These are phyloP conservation scores for Ocimum tenuiflorum DNA, from an alignment of 257 asterid genomes.

Conservation along the genomic window DNA sequence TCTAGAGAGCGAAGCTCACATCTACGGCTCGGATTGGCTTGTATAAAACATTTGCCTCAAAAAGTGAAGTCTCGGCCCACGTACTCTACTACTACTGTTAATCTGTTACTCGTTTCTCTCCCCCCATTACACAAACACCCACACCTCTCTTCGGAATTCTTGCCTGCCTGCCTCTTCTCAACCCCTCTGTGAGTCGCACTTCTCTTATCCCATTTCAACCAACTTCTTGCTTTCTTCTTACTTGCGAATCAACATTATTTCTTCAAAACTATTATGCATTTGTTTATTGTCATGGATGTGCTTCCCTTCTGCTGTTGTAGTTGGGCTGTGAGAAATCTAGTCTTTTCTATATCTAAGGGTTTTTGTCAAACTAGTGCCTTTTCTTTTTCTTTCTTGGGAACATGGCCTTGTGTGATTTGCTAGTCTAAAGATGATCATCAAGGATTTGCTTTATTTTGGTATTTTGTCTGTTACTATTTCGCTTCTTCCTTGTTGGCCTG, in stretches of 20 bases:
- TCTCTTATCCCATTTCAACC: neutral
- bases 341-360: neutral
- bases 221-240: neutral
- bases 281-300: neutral
- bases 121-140: constrained; percentile 13
- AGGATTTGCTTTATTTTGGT: neutral
- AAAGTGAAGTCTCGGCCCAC: neutral
- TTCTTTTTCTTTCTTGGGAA: neutral
- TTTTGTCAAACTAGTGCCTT: no score
- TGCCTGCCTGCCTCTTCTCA: neutral
- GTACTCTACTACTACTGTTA: neutral
- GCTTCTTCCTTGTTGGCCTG: neutral
- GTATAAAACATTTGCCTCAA: constrained; percentile 4
- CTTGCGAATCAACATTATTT: neutral
- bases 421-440: neutral
- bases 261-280: neutral
- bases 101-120: neutral
- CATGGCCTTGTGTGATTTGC: neutral
- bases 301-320: neutral
- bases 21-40: constrained; percentile 26
- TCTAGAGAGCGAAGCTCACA: neutral
- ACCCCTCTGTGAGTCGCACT: constrained; percentile 20
- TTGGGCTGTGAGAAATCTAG: neutral
- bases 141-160: neutral
- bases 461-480: neutral